phyloP scores from a whole-genome alignment of 805 yeast species.

The Lipomyces oligophaga region DNA sequence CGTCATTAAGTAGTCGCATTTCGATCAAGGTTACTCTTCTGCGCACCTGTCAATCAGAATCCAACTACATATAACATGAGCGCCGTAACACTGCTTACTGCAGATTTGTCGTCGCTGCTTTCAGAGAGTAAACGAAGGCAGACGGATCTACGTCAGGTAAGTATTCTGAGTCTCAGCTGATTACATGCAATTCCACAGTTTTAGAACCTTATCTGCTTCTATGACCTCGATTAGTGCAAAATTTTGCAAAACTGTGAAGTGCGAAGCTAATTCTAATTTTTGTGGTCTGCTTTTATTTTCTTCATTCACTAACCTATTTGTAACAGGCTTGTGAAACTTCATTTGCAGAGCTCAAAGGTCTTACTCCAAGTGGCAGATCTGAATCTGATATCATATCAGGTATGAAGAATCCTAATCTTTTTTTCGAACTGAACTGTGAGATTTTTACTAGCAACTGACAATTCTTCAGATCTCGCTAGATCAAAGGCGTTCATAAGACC shows the following conservation, averaged over 20 bases:
- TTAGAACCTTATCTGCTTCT: too few species aligned
- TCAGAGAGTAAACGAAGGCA: slow-evolving; percentile 70
- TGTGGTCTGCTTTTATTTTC: slow-evolving; percentile 24
- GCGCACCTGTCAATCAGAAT: too few species aligned
- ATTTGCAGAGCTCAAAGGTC: slow-evolving; percentile 17
- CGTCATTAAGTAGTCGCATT: too few species aligned
- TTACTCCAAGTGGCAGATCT: slow-evolving; percentile 20
- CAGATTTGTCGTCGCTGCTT: slow-evolving; percentile 58
- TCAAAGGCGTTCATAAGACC: slow-evolving; percentile 62
- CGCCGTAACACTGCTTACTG: slow-evolving; percentile 46
- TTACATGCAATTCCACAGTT: too few species aligned
- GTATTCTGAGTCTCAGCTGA: slow-evolving; percentile 27
- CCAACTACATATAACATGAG: too few species aligned
- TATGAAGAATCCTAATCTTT: too few species aligned
- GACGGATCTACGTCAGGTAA: slow-evolving; percentile 59
- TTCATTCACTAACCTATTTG: background rate
- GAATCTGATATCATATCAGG: slow-evolving; percentile 31
- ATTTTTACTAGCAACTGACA: background rate
- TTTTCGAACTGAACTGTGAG: background rate
- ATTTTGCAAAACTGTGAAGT: too few species aligned
- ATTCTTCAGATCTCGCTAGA: slow-evolving; percentile 38
- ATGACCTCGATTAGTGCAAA: too few species aligned
- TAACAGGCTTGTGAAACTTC: slow-evolving; percentile 33
- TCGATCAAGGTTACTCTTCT: too few species aligned
- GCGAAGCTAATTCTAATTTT: too few species aligned